Conservation (phyloP, 148 eudicot species). For the Silene conica region DNA sequence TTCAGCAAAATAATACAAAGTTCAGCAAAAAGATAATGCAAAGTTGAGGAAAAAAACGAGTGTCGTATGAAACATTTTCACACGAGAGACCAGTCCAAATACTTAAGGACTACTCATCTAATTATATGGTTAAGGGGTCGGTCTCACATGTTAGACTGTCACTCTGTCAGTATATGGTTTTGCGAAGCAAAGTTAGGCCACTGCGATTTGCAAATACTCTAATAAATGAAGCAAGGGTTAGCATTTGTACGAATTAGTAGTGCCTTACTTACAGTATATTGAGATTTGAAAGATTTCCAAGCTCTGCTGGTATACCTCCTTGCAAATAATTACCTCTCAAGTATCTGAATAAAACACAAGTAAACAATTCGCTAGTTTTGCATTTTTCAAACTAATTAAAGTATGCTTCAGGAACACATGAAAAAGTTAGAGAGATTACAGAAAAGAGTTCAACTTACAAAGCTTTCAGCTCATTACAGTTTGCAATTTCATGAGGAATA, state of each 20-base stretch:
- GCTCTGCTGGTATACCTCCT: conserved; percentile 88
- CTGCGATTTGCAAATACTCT: neutral
- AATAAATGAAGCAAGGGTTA: neutral
- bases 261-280: conserved; percentile 79
- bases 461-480: conserved; percentile 85
- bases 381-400: neutral
- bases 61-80: neutral
- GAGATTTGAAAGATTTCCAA: conserved; percentile 77
- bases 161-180: neutral
- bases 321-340: conserved; percentile 84
- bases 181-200: neutral
- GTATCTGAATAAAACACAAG: conserved; percentile 40
- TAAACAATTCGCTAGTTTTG: neutral
- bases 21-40: conserved; percentile 8
- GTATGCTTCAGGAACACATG: neutral
- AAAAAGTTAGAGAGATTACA: neutral
- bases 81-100: neutral
- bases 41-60: no score
- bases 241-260: neutral
- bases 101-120: neutral
- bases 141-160: neutral
- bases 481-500: conserved; percentile 77
- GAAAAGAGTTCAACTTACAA: conserved; percentile 47
- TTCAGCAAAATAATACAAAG: neutral
- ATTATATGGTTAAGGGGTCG: neutral